Conservation (phyloP, 2,329 filamentous ascomycete genomes). For the Talaromyces piceae region DNA sequence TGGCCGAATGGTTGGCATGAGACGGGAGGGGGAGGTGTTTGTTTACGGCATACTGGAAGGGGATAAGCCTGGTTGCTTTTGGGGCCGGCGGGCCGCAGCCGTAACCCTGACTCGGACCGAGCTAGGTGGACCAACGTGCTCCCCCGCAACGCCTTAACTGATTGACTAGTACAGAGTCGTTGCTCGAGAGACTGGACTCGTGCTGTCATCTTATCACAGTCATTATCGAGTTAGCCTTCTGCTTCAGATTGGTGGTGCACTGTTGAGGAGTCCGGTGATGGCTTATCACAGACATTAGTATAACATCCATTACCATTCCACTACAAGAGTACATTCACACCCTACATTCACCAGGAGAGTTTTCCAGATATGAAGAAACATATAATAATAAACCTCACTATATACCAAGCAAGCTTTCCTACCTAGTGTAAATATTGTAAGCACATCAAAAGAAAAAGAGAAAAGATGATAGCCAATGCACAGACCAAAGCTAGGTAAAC, state of each 20-base stretch:
- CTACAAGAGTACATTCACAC: neutral
- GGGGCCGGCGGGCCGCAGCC: neutral
- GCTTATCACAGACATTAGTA: too few species aligned
- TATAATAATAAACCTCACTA: neutral
- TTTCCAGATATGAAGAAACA: neutral
- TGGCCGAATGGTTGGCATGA: neutral
- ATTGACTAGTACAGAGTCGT: too few species aligned
- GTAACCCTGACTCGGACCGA: too few species aligned
- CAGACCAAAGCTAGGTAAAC: neutral
- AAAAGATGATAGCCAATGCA: neutral
- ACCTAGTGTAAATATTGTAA: neutral
- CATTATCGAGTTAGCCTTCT: too few species aligned
- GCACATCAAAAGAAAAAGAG: too few species aligned
- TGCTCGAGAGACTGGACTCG: too few species aligned
- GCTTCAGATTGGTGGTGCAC: too few species aligned
- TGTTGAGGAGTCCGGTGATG: too few species aligned
- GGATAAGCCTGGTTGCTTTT: neutral
- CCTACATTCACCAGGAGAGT: neutral
- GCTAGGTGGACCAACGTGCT: too few species aligned
- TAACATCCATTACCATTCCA: too few species aligned
- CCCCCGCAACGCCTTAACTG: neutral
- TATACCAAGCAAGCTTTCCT: neutral
- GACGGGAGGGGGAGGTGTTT: neutral
- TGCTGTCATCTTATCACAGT: too few species aligned
- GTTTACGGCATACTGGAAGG: slow-evolving; percentile 1